Base-by-base conservation (phyloP, 768 basidiomycete species). In the Boletus sp. region DNA sequence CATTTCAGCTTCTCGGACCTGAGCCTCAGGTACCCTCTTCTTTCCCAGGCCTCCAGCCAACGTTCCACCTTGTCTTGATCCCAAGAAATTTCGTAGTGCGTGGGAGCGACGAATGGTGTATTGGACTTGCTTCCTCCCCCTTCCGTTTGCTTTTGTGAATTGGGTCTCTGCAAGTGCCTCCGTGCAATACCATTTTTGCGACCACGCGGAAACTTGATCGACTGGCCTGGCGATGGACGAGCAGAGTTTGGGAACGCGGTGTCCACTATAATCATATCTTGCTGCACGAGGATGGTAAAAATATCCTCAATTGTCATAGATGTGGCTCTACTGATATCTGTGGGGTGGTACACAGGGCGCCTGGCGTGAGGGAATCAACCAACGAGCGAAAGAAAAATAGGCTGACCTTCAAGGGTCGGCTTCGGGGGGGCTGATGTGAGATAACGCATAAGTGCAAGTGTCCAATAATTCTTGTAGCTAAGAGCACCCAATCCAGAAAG, bases 381-480 rank as follows among this genome's bases (percentile, higher is more conserved):
- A 53, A 44, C 56, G 52, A 56, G 50, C 14, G 24, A 63, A 52
- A 48, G n/a, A 54, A 58, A 54, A 40, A 35, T 33, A 36, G 42
- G 29, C 81, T 63, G 60, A 92, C 94, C 92, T 83, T 94, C 88
- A 48, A 97, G 75, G 36, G 80, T 79, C 28, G 86, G 82, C 50
- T 80, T 76, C 35, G 77, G 77, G n/a, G 86, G 79, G 12, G 84
- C 82, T 14, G 78, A 80, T 40, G 78, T 77, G 52, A 90, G 76
- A 73, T 86, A 95, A 52, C 86, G 82, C 84, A 94, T 94, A 52
- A 98, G 68, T 36, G 92, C 80, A 45, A 94, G 76, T 3, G 86
- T 92, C 96, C 97, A 98, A 69, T 98, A 98, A 60, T 87, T 91
- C 76, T 81, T 87, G 76, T 99, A 99, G n/a, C 93, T 91, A 52